Base-by-base conservation (phyloP, 2,329 filamentous ascomycete species). In the Dothistroma septosporum region DNA sequence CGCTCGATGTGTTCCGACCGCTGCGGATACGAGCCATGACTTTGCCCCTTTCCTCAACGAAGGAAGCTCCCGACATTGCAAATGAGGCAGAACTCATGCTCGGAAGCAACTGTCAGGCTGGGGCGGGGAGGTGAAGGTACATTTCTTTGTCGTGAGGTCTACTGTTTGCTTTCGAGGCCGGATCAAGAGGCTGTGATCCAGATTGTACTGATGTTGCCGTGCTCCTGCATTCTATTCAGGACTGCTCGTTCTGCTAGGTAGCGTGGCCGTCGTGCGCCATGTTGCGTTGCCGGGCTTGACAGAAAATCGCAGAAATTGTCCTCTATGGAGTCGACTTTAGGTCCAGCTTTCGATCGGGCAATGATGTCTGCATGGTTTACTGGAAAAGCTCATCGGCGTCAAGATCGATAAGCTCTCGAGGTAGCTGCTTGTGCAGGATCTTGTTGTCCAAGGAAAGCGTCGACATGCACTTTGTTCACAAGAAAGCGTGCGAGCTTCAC, bases 331-430 rank as follows among this genome's bases (percentile, higher is more conserved):
- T 53, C 19, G 47, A 5, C 22, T 31, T 11, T 49, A 2, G 47
- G 47, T 24, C 47, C 19, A 2, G 19, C 49, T 53, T 4, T 21
- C 61, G 55, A 60, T 22, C 28, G 8, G 1, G 49, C 49, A 3
- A 16, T 10, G 8, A 60, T 48, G 12, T 19, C 33, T 4, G 16
- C 7, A 46, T 41, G 33, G 19, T 63, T 55, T 24, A 61, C 31
- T 22, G 32, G 22, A 31, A 55, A 8, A 60, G 52, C 21, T 58
- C 6, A 28, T 60, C 53, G 28, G 24, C 52, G 12, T 60, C 47
- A 14, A 60, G 16, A 35, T 60, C 55, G 7, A 44, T 52, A 8
- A 63, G 58, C 48, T 63, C 61, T 14, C 44, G 55, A 6, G 61
- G 58, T 14, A 63, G 32, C 3, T 32, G 49, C 0, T 22, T 21